Conservation (phyloP, 805 yeast genomes). For the Maudiozyma bulderi region DNA sequence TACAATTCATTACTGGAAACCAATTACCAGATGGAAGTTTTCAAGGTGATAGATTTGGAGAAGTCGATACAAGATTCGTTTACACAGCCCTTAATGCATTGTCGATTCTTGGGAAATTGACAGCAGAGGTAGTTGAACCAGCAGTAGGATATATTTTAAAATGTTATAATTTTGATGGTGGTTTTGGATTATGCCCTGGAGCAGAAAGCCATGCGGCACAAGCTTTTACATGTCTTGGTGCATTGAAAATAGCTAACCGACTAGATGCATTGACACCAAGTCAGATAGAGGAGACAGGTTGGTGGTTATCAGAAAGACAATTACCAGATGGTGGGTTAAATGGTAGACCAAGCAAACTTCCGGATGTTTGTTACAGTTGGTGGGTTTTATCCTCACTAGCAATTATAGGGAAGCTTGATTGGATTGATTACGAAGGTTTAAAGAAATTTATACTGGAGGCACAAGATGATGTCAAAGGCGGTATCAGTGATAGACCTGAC, state of each 20-base stretch:
- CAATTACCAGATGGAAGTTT: conserved; percentile 56
- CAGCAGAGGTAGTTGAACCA: conserved; percentile 43
- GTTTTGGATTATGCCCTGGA: conserved; percentile 88
- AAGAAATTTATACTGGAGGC: conserved; percentile 59
- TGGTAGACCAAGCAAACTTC: conserved; percentile 91
- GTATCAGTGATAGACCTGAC: conserved; percentile 85
- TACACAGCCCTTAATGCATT: conserved; percentile 72
- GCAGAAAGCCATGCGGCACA: conserved; percentile 95
- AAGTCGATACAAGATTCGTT: conserved; percentile 83
- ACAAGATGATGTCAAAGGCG: conserved; percentile 76
- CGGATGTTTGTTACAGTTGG: conserved; percentile 98
- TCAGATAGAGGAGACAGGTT: conserved; percentile 42
- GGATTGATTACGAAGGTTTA: conserved; percentile 65
- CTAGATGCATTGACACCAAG: conserved; percentile 38
- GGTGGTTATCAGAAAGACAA: conserved; percentile 93
- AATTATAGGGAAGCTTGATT: conserved; percentile 54
- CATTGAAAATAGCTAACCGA: conserved; percentile 57
- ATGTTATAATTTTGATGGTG: conserved; percentile 92
- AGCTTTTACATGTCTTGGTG: conserved; percentile 75
- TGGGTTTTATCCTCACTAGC: conserved; percentile 82
- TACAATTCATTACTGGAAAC: conserved; percentile 31
- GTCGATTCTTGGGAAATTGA: conserved; percentile 56
- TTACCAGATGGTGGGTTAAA: conserved; percentile 80
- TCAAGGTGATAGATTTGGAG: conserved; percentile 87
- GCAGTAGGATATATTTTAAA: conserved; percentile 55